Base-by-base conservation (phyloP, 768 basidiomycete genomes). In the Amanita subjunquillea region DNA sequence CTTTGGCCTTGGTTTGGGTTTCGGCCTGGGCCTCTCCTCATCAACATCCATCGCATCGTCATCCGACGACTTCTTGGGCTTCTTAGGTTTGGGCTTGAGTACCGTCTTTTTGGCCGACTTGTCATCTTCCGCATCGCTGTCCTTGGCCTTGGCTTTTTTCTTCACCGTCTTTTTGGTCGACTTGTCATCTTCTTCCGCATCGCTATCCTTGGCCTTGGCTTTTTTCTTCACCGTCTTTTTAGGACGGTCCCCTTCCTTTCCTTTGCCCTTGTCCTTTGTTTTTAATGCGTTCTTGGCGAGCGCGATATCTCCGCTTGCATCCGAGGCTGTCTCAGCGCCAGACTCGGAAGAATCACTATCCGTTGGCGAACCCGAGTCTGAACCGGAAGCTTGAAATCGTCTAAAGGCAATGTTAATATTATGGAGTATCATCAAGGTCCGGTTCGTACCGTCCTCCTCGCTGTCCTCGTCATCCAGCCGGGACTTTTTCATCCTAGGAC, bases 341-440 rank as follows among this genome's bases (percentile, higher is more conserved):
- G 83, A 87, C 4, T 62, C 72, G 67, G 79, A 81, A 1, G 80
- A 79, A 48, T 87, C 89, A 34, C 71, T 76, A 13, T 79, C 86
- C 37, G 81, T 85, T 0, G 94, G 90, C 3, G 94, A 96, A n/a
- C 94, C 93, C 42, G 72, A 75, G 60, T 96, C 93, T 0, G 87
- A 88, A 2, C 72, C 84, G 6, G 87, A 91, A 6, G 84, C 92
- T 55, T 83, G 69, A 98, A 98, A 68, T 96, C 93, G 66, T 94
- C 95, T 87, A 64, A 54, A 59, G 55, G 50, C 46, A 25, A 32
- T 44, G 45, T 17, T 10, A 45, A 42, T 29, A 12, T 40, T 45
- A 38, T 53, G 48, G 22, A 49, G 47, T 6, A 9, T 25, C 10
- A 45, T 37, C 36, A 41, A 6, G 30, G 40, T 2, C 10, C 45